Base-by-base conservation (phyloP, 768 basidiomycete species). In the Mycena rosella region DNA sequence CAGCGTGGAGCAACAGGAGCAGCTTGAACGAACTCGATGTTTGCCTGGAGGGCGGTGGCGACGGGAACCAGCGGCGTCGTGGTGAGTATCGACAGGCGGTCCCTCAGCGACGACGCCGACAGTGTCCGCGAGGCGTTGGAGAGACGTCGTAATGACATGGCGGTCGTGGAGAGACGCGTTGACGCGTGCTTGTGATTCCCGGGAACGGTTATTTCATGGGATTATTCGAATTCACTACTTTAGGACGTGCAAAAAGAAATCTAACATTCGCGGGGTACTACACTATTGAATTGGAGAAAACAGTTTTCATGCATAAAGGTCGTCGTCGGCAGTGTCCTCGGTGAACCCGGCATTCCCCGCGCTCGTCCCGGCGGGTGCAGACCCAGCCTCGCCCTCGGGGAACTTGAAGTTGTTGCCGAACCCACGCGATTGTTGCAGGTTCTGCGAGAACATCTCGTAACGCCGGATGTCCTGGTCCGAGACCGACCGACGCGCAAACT, bases 391-490 rank as follows among this genome's bases (percentile, higher is more conserved):
- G 57, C 88, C 86, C 73, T 96, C 96, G 32, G 98, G 98, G 96
- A 99, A 99, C 86, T 95, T 96, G 91, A 99, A 99, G 79, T 89
- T 92, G 82, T 91, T 92, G 53, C 97, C 96, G 76, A 98, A 96
- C 49, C 91, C 92, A 76, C 95, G 91, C 67, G 93, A 94, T 79
- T 96, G 95, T 81, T 95, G 94, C 67, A 96, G 82, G 79, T 95
- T 95, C 91, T 94, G 96, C 38, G 96, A 83, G 80, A 99, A 99
- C 91, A 98, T 96, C 88, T 99, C 97, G 80, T 99, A 99, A 59
- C 96, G 91, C 75, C 96, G 89, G 81, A 99, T 97, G 76, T 99
- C 97, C 71, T 93, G 90, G 76, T 98, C 96, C 15, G 95, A 96
- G 60, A 99, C 97, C 15, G 96, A 98, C 58, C 98, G 92, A 78